Percentiles rank a stretch among this genome's conserved stretches.
Conservation (phyloP, 1,284 basidiomycete species). For the Phellinidium pouzarii region DNA sequence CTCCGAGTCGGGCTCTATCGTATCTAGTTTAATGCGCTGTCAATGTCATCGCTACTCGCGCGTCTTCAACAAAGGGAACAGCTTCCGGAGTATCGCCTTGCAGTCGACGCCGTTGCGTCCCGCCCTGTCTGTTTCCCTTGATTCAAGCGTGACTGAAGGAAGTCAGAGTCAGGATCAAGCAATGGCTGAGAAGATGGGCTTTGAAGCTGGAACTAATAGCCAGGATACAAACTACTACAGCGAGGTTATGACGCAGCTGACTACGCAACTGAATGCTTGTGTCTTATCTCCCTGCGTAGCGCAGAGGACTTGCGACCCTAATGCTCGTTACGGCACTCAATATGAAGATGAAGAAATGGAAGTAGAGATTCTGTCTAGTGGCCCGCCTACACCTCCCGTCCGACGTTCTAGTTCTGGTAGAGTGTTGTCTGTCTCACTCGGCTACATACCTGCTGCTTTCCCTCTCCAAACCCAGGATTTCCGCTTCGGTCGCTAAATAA, state of each 20-base stretch:
- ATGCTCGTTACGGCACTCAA: background rate
- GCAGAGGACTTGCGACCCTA: no score
- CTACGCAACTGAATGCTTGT: constrained; percentile 22
- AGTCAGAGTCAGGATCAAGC: background rate
- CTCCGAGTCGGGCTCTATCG: background rate
- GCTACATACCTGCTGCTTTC: constrained; percentile 12
- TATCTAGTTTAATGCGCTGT: background rate
- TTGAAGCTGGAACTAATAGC: background rate
- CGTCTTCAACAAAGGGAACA: constrained; percentile 5
- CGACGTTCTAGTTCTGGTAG: background rate
- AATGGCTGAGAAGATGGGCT: background rate
- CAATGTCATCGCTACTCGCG: background rate
- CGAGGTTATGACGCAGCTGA: constrained; percentile 22
- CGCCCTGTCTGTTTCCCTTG: background rate
- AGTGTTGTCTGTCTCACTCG: constrained; percentile 11
- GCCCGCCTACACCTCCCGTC: background rate
- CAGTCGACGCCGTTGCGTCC: constrained; percentile 11
- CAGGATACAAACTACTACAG: background rate
- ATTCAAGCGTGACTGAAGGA: background rate
- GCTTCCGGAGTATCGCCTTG: constrained; percentile 13
- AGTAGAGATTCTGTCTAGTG: background rate
- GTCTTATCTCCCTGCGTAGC: constrained; percentile 7
- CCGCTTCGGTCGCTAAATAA: no score
- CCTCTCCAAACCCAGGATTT: constrained; percentile 5
- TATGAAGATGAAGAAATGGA: background rate